Evolutionary conservation across 2,329 filamentous ascomycete genomes (phyloP).

Genomic region (Hypomyces rosellus): DNA sequence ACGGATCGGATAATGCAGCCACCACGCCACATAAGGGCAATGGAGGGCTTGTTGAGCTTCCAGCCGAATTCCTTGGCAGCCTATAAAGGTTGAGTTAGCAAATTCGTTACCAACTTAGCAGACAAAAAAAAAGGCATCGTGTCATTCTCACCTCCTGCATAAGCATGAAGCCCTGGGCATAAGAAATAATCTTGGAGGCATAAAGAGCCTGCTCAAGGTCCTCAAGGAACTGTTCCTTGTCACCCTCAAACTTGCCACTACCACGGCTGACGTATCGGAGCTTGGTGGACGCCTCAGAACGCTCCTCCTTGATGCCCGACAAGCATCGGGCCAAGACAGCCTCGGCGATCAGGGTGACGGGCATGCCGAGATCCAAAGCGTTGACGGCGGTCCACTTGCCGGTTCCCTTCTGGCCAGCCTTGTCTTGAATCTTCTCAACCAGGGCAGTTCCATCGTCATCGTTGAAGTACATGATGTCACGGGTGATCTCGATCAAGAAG

Average conservation of each 20-base stretch:
- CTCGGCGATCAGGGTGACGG: constrained; percentile 96
- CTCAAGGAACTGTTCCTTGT: constrained; percentile 89
- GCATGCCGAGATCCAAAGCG: constrained; percentile 95
- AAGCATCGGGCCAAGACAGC: constrained; percentile 92
- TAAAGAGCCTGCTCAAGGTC: constrained; percentile 99
- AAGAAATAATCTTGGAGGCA: constrained; percentile 99
- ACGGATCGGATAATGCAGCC: constrained; percentile 99
- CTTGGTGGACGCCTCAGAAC: constrained; percentile 70
- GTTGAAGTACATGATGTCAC: constrained; percentile 97
- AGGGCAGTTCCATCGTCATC: constrained; percentile 87
- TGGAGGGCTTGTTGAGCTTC: constrained; percentile 99
- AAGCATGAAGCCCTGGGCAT: constrained; percentile 99
- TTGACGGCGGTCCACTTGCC: constrained; percentile 99
- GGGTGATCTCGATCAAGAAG: constrained; percentile 98
- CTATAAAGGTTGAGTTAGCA: constrained; percentile 35
- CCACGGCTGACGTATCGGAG: constrained; percentile 66
- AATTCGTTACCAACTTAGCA: not conserved
- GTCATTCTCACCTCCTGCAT: constrained; percentile 73
- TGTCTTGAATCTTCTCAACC: constrained; percentile 98
- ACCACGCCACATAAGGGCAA: constrained; percentile 99
- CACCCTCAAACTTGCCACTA: constrained; percentile 71
- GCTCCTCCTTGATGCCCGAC: constrained; percentile 91
- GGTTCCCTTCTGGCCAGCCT: constrained; percentile 98
- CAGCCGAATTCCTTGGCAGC: constrained; percentile 92
- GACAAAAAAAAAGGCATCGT: not conserved